Base-by-base conservation (phyloP, 2,329 filamentous ascomycete species). In the Talaromyces sp. region DNA sequence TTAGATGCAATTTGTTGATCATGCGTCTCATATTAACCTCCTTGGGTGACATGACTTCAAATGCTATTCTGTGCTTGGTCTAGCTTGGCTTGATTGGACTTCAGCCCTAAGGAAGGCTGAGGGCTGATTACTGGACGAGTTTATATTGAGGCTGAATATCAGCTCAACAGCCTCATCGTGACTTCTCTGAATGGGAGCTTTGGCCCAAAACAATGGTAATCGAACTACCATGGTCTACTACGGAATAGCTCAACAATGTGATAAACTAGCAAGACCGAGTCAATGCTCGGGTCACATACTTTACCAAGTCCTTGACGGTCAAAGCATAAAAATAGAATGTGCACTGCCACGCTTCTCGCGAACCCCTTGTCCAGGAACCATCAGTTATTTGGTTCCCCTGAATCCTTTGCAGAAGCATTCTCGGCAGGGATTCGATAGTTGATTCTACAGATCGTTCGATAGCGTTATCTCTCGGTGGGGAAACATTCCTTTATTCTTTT, bases 271-370 rank as follows among this genome's bases (percentile, higher is more conserved):
- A n/a, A 6, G 13, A 50, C 22, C 22, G 47, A 50, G 47, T 52
- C 24, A 33, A 52, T n/a, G n/a, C 27, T 52, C 48, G 8, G 27
- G 24, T 52, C 48, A 31, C 48, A 52, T 33, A 52, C 48, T 52
- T 52, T 52, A 31, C 48, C 48, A n/a, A 14, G 11, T 56, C 52
- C 14, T 19, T 39, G 52, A 52, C 52, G 2, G 52, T 14, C 24
- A 59, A 45, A 35, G 19, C 35, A 47, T 57, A 63, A 63, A 63
- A 63, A 57, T 63, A 63, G 61, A 57, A 56, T 57, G 61, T 35
- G 61, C 61, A 63, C 61, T 56, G 61, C 61, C 61, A 63, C 61
- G 27, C 27, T 52, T 52, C 48, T 31, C 27, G 33, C 48, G 48
- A 24, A 35, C 41, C 35, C 31, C 59, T 59, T 43, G 56, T 43